phyloP scores from a whole-genome alignment of 805 yeast species.

The Myxozyma mucilagina region DNA sequence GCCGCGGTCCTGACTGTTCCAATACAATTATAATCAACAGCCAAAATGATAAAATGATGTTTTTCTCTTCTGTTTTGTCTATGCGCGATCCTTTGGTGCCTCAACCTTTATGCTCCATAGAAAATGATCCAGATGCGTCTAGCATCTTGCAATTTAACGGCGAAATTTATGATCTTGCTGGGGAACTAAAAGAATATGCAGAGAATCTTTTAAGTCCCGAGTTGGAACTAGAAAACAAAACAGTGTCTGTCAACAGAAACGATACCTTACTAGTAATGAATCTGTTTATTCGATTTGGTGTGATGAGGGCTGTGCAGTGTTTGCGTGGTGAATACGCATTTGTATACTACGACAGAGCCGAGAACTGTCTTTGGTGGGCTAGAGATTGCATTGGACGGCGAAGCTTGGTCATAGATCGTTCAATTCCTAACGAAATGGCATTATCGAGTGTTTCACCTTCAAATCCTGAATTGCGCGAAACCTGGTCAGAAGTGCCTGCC shows the following conservation, averaged over 20 bases:
- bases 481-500: slow-evolving; percentile 54
- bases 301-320: slow-evolving; percentile 46
- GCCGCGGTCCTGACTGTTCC: slow-evolving; percentile 39
- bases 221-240: not conserved
- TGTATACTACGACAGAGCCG: slow-evolving; percentile 45
- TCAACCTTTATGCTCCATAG: slow-evolving; percentile 59
- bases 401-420: slow-evolving; percentile 52
- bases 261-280: slow-evolving; percentile 62
- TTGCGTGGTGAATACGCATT: slow-evolving; percentile 84
- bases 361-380: slow-evolving; percentile 63
- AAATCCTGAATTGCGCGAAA: slow-evolving; percentile 19
- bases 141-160: slow-evolving; percentile 80
- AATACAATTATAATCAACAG: not conserved
- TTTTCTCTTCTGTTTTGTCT: slow-evolving; percentile 74
- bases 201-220: slow-evolving; percentile 1
- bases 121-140: slow-evolving; percentile 23
- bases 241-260: slow-evolving; percentile 35
- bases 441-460: slow-evolving; percentile 28
- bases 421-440: not conserved
- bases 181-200: slow-evolving; percentile 44
- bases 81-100: slow-evolving; percentile 71
- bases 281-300: slow-evolving; percentile 42
- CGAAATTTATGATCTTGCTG: slow-evolving; percentile 64
- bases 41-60: not conserved
- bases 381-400: slow-evolving; percentile 82